phyloP scores from a whole-genome alignment of 2,329 filamentous ascomycete species.

The Pseudocercospora vitis region DNA sequence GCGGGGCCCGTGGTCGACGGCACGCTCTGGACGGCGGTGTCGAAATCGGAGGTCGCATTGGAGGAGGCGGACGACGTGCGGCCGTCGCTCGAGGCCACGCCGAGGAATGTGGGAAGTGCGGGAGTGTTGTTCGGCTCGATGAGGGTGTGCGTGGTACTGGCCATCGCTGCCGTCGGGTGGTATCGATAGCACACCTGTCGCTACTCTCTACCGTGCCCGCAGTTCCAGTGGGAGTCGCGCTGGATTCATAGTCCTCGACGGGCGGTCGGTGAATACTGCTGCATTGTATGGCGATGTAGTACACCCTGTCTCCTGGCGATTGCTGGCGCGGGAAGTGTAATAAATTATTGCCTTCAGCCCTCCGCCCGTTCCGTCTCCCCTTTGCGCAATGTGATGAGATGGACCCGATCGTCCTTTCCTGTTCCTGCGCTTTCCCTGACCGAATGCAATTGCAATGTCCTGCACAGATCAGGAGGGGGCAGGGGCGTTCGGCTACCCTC shows the following conservation, averaged over 20 bases:
- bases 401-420: not conserved
- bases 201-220: not conserved
- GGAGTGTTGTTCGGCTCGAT: not conserved
- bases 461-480: slow-evolving; percentile 4
- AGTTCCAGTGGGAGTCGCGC: not conserved
- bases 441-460: too few relatives aligned
- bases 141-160: not conserved
- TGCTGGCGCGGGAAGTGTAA: too few relatives aligned
- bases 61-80: slow-evolving; percentile 18
- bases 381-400: not conserved
- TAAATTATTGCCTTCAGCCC: too few relatives aligned
- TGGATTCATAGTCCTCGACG: slow-evolving; percentile 8
- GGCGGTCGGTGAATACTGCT: slow-evolving; percentile 2
- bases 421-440: too few relatives aligned
- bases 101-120: slow-evolving; percentile 34
- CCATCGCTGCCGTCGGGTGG: not conserved
- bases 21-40: slow-evolving; percentile 22
- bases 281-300: not conserved
- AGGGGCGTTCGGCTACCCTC: not conserved
- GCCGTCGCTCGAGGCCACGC: slow-evolving; percentile 6
- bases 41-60: slow-evolving; percentile 27
- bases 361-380: not conserved
- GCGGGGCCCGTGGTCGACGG: slow-evolving; percentile 46
- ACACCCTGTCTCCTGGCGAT: too few relatives aligned
- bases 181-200: not conserved